These are phyloP conservation scores for Vicia faba DNA, from an alignment of 306 rosid genomes.

Conservation along the genomic window DNA sequence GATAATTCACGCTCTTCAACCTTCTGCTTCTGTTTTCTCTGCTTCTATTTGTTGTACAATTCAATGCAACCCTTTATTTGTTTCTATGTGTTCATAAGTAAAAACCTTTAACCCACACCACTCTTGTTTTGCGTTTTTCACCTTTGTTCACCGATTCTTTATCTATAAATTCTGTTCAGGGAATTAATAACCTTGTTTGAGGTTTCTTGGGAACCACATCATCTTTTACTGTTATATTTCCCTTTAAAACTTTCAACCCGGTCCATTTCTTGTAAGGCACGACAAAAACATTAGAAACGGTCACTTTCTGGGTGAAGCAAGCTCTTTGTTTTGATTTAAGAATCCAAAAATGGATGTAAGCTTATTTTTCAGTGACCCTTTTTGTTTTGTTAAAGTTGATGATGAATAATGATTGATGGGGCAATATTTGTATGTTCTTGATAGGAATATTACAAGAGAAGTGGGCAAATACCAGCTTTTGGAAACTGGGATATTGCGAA, in stretches of 20 bases:
- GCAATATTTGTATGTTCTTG: background rate
- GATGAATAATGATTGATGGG: background rate
- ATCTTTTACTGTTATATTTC: background rate
- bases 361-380: background rate
- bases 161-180: constrained; percentile 38
- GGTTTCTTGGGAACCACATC: constrained; percentile 32
- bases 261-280: too few relatives aligned
- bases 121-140: background rate
- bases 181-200: constrained; percentile 43
- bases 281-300: background rate
- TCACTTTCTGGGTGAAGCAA: background rate
- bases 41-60: too few relatives aligned
- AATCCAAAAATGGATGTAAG: constrained; percentile 42
- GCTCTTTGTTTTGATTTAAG: background rate
- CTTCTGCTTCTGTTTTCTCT: background rate
- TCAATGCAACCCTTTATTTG: background rate
- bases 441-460: constrained; percentile 57
- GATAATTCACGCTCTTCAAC: too few relatives aligned
- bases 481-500: constrained; percentile 91
- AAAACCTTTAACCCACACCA: constrained; percentile 22
- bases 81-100: constrained; percentile 3
- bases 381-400: background rate
- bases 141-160: constrained; percentile 33
- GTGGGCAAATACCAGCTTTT: constrained; percentile 85
- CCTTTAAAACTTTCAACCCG: background rate